Conservation (phyloP, 2,329 filamentous ascomycete species). For the Ilyonectria robusta region DNA sequence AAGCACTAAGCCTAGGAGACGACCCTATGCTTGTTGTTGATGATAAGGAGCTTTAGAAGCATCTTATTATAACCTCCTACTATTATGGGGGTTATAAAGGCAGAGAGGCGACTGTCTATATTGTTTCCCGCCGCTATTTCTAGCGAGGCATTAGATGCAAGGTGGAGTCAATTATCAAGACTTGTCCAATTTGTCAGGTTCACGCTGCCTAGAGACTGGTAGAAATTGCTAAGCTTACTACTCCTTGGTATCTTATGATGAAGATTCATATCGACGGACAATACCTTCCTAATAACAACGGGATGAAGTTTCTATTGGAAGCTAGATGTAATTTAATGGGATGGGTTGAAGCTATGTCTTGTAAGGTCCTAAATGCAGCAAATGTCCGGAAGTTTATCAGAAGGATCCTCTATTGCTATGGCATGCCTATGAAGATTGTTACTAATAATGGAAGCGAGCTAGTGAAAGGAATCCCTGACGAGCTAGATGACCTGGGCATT, state of each 20-base stretch:
- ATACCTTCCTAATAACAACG: too few species aligned
- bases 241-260: background rate
- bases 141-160: background rate
- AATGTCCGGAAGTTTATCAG: background rate
- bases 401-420: background rate
- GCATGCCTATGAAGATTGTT: background rate
- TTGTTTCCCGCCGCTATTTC: background rate
- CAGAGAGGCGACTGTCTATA: background rate
- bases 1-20: background rate
- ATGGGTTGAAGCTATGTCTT: background rate
- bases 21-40: too few species aligned
- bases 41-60: too few species aligned
- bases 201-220: rapidly evolving
- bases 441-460: too few species aligned
- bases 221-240: background rate
- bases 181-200: background rate
- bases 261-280: too few species aligned
- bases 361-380: background rate
- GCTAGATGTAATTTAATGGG: background rate
- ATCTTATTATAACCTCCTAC: background rate
- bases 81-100: background rate
- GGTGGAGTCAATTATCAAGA: background rate
- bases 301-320: too few species aligned
- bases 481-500: too few species aligned
- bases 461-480: too few species aligned